Conservation (phyloP, 805 yeast species). For the Candida nanaspora region DNA sequence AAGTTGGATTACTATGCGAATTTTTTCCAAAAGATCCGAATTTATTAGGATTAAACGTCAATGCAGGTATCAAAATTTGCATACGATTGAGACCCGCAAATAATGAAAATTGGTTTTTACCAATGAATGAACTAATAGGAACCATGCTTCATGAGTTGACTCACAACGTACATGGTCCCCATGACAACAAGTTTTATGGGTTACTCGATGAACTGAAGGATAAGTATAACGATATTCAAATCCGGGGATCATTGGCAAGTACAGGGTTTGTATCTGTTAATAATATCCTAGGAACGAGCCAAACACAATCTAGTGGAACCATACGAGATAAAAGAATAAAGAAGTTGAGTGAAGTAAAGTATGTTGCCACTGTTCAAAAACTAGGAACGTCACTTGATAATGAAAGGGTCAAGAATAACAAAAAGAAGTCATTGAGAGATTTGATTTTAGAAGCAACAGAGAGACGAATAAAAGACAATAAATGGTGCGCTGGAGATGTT, state of each 20-base stretch:
- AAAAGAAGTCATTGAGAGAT: conserved; percentile 28
- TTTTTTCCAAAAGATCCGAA: conserved; percentile 66
- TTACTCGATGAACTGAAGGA: conserved; percentile 54
- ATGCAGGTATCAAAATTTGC: conserved; percentile 65
- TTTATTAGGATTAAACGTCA: conserved; percentile 77
- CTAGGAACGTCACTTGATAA: conserved; percentile 19
- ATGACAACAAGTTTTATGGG: conserved; percentile 62
- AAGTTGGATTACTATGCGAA: conserved; percentile 66
- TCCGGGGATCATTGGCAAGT: conserved; percentile 33
- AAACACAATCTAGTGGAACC: conserved; percentile 9
- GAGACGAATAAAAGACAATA: conserved; percentile 44
- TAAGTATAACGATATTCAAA: conserved; percentile 38
- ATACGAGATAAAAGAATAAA: conserved; percentile 32
- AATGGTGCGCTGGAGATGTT: conserved; percentile 36
- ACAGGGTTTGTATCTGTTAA: conserved; percentile 46
- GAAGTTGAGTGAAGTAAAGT: conserved; percentile 33
- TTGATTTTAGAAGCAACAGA: conserved; percentile 57
- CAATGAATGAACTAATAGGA: conserved; percentile 62
- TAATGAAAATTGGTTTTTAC: conserved; percentile 47
- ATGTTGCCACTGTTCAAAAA: conserved; percentile 31
- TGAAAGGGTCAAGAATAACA: not conserved
- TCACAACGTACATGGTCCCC: conserved; percentile 78
- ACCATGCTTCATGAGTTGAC: conserved; percentile 85
- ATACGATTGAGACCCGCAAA: conserved; percentile 58
- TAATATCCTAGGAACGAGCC: conserved; percentile 32